These are phyloP conservation scores for Globisporangium nagaii DNA, from an alignment of 352 stramenopile genomes.

Conservation along the genomic window DNA sequence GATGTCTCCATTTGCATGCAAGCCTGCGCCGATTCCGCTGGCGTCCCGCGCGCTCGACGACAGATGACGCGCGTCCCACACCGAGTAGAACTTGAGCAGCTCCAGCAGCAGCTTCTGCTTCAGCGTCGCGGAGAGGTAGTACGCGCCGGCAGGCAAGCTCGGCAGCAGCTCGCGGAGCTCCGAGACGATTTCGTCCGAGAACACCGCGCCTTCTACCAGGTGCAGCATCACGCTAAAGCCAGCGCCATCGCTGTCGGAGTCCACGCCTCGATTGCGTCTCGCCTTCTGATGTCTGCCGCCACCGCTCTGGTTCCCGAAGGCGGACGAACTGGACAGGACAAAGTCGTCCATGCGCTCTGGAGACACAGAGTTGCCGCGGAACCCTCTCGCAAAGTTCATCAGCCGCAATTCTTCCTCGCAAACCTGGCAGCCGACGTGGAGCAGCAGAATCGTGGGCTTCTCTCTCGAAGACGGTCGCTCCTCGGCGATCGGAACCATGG, in stretches of 20 bases:
- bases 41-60: neutral
- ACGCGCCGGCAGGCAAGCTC: slow-evolving; percentile 37
- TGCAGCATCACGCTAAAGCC: slow-evolving; percentile 14
- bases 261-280: neutral
- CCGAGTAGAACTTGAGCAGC: slow-evolving; percentile 53
- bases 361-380: slow-evolving; percentile 15
- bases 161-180: slow-evolving; percentile 46
- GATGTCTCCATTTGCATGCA: slow-evolving; percentile 10
- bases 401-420: slow-evolving; percentile 28
- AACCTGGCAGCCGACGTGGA: slow-evolving; percentile 39
- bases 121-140: slow-evolving; percentile 42
- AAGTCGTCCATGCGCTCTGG: slow-evolving; percentile 41
- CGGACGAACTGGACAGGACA: slow-evolving; percentile 25
- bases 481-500: neutral
- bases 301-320: slow-evolving; percentile 9
- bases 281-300: neutral
- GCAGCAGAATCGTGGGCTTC: slow-evolving; percentile 6
- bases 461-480: neutral
- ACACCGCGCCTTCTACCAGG: slow-evolving; percentile 30
- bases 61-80: slow-evolving; percentile 12
- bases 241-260: neutral
- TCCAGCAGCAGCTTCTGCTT: slow-evolving; percentile 39
- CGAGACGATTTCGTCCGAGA: slow-evolving; percentile 33
- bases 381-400: slow-evolving; percentile 18
- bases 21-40: neutral